Conservation (phyloP, 331 rosid genomes). For the Cydonia oblonga region DNA sequence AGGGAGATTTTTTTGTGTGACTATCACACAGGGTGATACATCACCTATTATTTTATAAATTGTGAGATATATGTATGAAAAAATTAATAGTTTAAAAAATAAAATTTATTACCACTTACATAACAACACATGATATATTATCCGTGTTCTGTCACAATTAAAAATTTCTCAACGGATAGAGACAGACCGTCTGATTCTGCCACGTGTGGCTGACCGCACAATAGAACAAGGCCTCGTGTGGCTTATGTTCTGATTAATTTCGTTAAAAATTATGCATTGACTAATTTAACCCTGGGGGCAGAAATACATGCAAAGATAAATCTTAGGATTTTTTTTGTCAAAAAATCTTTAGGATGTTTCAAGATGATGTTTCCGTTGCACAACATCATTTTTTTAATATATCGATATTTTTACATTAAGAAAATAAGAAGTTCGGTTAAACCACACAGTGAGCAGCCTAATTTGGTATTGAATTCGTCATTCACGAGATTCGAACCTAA, state of each 20-base stretch:
- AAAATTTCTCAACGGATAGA: not conserved
- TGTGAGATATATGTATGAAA: fast-evolving
- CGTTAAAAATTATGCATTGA: not conserved
- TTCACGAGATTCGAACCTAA: no score
- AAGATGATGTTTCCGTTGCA: no score
- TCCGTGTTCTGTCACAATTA: fast-evolving
- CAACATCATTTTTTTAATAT: no score
- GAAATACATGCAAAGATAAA: not conserved
- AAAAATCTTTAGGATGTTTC: not conserved
- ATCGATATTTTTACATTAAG: no score
- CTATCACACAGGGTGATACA: fast-evolving
- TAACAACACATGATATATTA: fast-evolving
- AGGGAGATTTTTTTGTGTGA: fast-evolving
- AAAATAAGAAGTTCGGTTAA: no score
- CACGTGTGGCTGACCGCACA: not conserved
- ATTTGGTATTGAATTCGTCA: no score
- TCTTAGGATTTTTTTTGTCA: not conserved
- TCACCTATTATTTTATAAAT: fast-evolving
- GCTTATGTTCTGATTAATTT: not conserved
- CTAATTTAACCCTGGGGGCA: not conserved
- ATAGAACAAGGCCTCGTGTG: conserved; percentile 18
- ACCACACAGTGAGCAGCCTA: fast-evolving
- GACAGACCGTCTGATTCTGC: conserved; percentile 25
- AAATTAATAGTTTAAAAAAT: no score
- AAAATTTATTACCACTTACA: no score